phyloP scores from a whole-genome alignment of 768 basidiomycete genomes.

The Collybia sordida region DNA sequence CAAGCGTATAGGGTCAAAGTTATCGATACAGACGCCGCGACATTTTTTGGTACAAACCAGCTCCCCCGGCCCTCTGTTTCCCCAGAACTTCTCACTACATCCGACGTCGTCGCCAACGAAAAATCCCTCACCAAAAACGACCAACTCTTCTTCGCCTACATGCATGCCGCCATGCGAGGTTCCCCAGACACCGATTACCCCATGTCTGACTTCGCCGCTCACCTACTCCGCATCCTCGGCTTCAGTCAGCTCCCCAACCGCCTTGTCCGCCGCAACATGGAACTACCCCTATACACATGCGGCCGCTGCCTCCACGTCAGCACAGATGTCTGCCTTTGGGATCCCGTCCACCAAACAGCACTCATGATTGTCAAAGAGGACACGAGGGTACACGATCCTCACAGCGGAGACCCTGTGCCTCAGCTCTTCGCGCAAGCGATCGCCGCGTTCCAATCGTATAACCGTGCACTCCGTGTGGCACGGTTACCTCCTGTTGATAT shows the following conservation, averaged over 20 bases:
- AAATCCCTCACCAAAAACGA: slow-evolving; percentile 13
- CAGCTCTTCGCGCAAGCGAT: slow-evolving; percentile 18
- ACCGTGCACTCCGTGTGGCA: slow-evolving; percentile 13
- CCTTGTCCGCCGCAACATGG: slow-evolving; percentile 11
- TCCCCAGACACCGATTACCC: slow-evolving; percentile 1
- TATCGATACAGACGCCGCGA: slow-evolving; percentile 8
- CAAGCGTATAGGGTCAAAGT: slow-evolving; percentile 10
- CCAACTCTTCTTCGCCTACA: slow-evolving; percentile 13
- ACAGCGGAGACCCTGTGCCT: slow-evolving; percentile 6
- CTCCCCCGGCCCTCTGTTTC: slow-evolving; percentile 6
- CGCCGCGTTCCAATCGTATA: slow-evolving; percentile 16
- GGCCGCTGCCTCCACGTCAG: slow-evolving; percentile 14
- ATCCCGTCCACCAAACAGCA: slow-evolving; percentile 2
- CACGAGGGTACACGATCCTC: neutral
- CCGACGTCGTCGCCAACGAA: slow-evolving; percentile 1
- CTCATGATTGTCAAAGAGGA: slow-evolving; percentile 15
- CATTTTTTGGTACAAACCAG: slow-evolving; percentile 11
- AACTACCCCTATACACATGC: slow-evolving; percentile 20
- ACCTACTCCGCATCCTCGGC: slow-evolving; percentile 14
- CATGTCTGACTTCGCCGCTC: slow-evolving; percentile 8
- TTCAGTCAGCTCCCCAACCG: slow-evolving; percentile 9
- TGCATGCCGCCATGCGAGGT: slow-evolving; percentile 10
- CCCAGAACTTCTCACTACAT: slow-evolving; percentile 7
- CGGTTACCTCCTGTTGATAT: slow-evolving; percentile 13
- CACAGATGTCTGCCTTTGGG: slow-evolving; percentile 15